Percentiles rank a stretch among this genome's conserved stretches.
Evolutionary conservation across 2,329 filamentous ascomycete genomes (phyloP).

Genomic region (Colletotrichum liaoningense): DNA sequence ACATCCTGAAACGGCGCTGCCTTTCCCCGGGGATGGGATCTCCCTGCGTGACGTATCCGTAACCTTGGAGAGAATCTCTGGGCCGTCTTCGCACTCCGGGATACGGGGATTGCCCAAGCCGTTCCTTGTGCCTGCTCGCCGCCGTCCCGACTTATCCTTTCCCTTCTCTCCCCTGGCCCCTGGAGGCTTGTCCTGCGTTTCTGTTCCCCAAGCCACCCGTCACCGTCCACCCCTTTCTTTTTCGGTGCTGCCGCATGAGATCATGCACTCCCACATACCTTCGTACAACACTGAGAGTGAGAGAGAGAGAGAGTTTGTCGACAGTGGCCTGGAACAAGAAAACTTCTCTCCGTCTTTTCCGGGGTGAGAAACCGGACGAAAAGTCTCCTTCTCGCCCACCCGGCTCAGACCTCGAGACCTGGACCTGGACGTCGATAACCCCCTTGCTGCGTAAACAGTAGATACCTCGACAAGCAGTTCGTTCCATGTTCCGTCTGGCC

Average conservation of each 20-base stretch:
- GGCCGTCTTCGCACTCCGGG: conserved; percentile 6
- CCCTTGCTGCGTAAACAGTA: not conserved
- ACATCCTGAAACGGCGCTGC: conserved; percentile 32
- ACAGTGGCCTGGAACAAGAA: not conserved
- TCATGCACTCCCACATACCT: not conserved
- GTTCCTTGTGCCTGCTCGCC: not conserved
- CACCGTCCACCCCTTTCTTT: not conserved
- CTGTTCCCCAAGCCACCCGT: not conserved
- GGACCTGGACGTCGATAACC: not conserved
- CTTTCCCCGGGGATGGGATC: conserved; percentile 23
- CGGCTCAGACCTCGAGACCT: not conserved
- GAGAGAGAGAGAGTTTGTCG: too few species aligned
- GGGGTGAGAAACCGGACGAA: conserved; percentile 33
- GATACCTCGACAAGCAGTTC: conserved; percentile 9
- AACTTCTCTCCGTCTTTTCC: not conserved
- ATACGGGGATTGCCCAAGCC: not conserved
- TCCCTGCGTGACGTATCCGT: conserved; percentile 27
- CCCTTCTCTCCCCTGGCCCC: too few species aligned
- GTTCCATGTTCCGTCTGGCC: conserved; percentile 30
- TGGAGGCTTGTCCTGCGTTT: not conserved
- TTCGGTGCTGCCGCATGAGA: not conserved
- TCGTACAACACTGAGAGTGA: not conserved
- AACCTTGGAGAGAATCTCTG: conserved; percentile 4
- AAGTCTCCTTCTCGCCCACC: conserved; percentile 24
- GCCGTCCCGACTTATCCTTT: conserved; percentile 4